A percentile compares a stretch with the other conserved stretches of the same genome.
Evolutionary conservation across 257 asterid genomes (phyloP).

Genomic region (Capsicum rhomboideum): DNA sequence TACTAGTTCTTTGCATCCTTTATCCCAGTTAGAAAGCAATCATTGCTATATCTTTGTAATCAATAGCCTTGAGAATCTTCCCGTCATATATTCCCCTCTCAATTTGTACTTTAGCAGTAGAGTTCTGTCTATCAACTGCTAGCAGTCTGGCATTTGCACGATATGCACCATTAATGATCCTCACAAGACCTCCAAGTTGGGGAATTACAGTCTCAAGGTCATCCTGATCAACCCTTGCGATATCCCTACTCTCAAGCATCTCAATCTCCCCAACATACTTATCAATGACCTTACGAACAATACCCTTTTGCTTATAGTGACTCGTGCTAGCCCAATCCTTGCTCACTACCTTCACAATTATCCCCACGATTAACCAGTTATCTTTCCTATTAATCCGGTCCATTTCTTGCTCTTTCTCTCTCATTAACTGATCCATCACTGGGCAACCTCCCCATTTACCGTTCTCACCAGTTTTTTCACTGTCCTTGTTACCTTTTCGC

Average conservation of each 20-base stretch:
- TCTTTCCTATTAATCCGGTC: constrained; percentile 85
- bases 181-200: constrained; percentile 87
- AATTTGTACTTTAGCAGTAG: constrained; percentile 76
- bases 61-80: constrained; percentile 72
- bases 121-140: constrained; percentile 51
- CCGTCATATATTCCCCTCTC: constrained; percentile 91
- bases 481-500: constrained; percentile 29
- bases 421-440: constrained; percentile 72
- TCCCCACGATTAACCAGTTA: constrained; percentile 85
- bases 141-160: constrained; percentile 71
- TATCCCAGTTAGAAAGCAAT: constrained; percentile 10
- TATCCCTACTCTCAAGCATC: constrained; percentile 87
- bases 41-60: constrained; percentile 86
- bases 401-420: constrained; percentile 75
- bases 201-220: constrained; percentile 97
- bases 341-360: constrained; percentile 84
- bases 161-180: constrained; percentile 84
- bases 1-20: too few relatives aligned
- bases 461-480: constrained; percentile 4
- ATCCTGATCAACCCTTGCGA: constrained; percentile 80
- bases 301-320: constrained; percentile 85
- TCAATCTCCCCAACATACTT: constrained; percentile 84
- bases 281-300: constrained; percentile 67
- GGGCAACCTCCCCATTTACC: constrained; percentile 26
- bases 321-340: constrained; percentile 74